These are phyloP conservation scores for Lachancea meyersii DNA, from an alignment of 805 yeast species.

Conservation along the genomic window DNA sequence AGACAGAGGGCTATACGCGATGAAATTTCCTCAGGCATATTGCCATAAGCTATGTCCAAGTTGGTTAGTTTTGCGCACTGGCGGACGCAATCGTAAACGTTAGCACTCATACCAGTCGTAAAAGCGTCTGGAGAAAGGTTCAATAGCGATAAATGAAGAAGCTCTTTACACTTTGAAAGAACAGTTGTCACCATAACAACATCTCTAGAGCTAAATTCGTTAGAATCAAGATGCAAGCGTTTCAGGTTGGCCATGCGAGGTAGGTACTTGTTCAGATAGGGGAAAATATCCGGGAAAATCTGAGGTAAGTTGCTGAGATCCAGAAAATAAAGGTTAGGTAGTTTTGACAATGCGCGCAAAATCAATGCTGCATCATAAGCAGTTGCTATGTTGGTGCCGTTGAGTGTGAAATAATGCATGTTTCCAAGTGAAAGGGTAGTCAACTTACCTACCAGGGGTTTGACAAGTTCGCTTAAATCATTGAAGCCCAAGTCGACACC, in stretches of 20 bases:
- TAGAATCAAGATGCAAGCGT: conserved; percentile 67
- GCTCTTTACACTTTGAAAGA: conserved; percentile 57
- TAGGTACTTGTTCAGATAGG: conserved; percentile 52
- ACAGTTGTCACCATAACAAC: conserved; percentile 59
- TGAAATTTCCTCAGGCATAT: conserved; percentile 54
- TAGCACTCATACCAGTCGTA: conserved; percentile 54
- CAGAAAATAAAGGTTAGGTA: conserved; percentile 59
- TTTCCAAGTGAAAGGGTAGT: conserved; percentile 18
- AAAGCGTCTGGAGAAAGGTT: conserved; percentile 47
- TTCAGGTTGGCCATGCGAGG: conserved; percentile 62
- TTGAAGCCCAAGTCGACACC: conserved; percentile 86
- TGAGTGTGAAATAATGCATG: conserved; percentile 51
- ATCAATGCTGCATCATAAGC: conserved; percentile 45
- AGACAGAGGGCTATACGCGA: conserved; percentile 73
- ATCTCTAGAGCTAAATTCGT: conserved; percentile 50
- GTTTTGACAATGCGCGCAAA: conserved; percentile 44
- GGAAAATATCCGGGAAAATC: conserved; percentile 57
- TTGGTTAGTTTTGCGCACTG: conserved; percentile 58
- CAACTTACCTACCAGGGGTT: conserved; percentile 22
- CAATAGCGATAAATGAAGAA: conserved; percentile 62
- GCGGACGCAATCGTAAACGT: conserved; percentile 65
- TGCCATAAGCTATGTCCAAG: conserved; percentile 59
- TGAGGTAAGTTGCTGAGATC: conserved; percentile 68
- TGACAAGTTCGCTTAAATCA: conserved; percentile 41
- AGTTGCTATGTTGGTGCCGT: conserved; percentile 53